Conservation (phyloP, 352 stramenopile species). For the Pythium dissimile region DNA sequence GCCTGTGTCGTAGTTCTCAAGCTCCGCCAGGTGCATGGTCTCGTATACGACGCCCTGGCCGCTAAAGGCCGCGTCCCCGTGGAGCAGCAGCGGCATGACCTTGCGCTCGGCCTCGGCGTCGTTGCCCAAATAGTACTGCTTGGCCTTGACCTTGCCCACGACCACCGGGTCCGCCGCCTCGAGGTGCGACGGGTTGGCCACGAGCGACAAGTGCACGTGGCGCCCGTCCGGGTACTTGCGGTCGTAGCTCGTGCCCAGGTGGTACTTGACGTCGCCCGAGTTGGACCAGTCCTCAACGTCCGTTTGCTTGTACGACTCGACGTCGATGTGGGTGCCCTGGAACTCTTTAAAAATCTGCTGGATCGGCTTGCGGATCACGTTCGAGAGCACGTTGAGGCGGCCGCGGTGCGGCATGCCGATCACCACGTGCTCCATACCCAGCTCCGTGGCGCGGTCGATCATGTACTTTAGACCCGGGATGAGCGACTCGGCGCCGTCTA, state of each 20-base stretch:
- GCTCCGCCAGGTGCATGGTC: slow-evolving; percentile 76
- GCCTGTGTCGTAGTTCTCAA: slow-evolving; percentile 95
- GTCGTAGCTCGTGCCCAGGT: slow-evolving; percentile 77
- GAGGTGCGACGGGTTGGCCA: slow-evolving; percentile 98
- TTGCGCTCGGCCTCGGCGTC: slow-evolving; percentile 64
- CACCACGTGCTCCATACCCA: slow-evolving; percentile 96
- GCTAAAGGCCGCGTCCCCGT: slow-evolving; percentile 94
- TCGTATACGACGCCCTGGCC: slow-evolving; percentile 81
- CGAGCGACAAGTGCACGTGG: slow-evolving; percentile 77
- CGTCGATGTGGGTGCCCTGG: slow-evolving; percentile 93
- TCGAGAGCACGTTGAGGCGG: slow-evolving; percentile 97
- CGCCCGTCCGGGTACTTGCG: slow-evolving; percentile 66
- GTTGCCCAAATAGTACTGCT: slow-evolving; percentile 84
- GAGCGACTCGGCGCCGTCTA: slow-evolving; percentile 96
- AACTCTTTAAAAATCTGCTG: slow-evolving; percentile 92
- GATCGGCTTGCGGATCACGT: slow-evolving; percentile 97
- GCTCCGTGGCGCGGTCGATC: slow-evolving; percentile 92
- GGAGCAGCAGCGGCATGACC: slow-evolving; percentile 96
- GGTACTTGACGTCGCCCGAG: slow-evolving; percentile 87
- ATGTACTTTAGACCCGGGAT: slow-evolving; percentile 95
- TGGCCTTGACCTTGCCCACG: slow-evolving; percentile 93
- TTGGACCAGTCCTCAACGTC: slow-evolving; percentile 87
- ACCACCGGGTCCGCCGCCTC: slow-evolving; percentile 99
- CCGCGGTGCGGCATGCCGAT: slow-evolving; percentile 99
- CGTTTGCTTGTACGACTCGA: slow-evolving; percentile 80